Conservation (phyloP, 2,329 filamentous ascomycete species). For the Diplodia sapinea region DNA sequence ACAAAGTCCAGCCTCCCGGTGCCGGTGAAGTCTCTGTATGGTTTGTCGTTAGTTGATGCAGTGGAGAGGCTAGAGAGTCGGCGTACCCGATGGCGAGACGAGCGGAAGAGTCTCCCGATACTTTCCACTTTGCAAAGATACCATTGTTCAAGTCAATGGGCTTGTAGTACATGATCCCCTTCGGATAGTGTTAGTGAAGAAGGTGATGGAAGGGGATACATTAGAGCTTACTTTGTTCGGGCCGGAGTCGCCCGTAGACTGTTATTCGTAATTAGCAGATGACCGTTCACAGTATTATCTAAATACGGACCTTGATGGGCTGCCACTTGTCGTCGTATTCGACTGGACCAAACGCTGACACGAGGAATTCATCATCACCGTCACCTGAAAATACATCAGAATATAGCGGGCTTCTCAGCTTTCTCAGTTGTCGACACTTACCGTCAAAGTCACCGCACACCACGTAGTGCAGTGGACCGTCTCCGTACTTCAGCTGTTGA, state of each 20-base stretch:
- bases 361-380: constrained; percentile 36
- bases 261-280: no score
- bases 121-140: constrained; percentile 36
- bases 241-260: no score
- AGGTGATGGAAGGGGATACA: no score
- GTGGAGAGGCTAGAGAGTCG: background rate
- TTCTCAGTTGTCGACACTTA: no score
- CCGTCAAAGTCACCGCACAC: constrained; percentile 35
- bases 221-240: no score
- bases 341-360: constrained; percentile 35
- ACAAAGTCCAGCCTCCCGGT: constrained; percentile 34
- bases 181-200: background rate
- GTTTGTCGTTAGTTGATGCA: no score
- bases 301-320: background rate
- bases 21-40: constrained; percentile 32
- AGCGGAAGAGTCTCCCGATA: constrained; percentile 35
- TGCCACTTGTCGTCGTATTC: constrained; percentile 29
- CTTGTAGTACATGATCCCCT: constrained; percentile 38
- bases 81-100: constrained; percentile 34
- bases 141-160: constrained; percentile 35
- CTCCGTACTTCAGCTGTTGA: constrained; percentile 30
- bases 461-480: constrained; percentile 33
- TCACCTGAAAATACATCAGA: constrained; percentile 19
- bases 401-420: no score
- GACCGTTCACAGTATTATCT: no score